phyloP scores from a whole-genome alignment of 1,284 basidiomycete species.

The Athelia sp. region DNA sequence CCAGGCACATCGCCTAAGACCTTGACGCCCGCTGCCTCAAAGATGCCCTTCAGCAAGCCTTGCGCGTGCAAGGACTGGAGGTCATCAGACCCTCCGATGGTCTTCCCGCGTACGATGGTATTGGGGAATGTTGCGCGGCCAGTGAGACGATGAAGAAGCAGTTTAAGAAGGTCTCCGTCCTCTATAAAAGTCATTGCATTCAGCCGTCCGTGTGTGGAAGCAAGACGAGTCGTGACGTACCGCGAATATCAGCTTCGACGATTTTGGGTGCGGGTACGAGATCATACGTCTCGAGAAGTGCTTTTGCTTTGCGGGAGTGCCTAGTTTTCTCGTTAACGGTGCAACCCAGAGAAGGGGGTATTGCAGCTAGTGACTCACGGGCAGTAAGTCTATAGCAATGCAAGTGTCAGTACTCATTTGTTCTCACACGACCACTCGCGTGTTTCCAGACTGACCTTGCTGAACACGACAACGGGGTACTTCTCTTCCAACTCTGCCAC shows the following conservation, averaged over 20 bases:
- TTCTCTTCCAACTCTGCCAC: conserved; percentile 38
- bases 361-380: conserved; percentile 40
- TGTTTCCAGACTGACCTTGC: conserved; percentile 50
- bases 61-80: conserved; percentile 45
- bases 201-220: conserved; percentile 2
- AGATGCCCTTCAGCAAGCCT: conserved; percentile 35
- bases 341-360: neutral
- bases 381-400: conserved; percentile 55
- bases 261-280: conserved; percentile 66
- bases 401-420: neutral
- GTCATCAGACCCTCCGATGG: conserved; percentile 72
- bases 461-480: conserved; percentile 72
- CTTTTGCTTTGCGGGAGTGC: conserved; percentile 67
- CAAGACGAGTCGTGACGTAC: conserved; percentile 30
- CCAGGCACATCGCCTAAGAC: conserved; percentile 14
- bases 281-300: conserved; percentile 58
- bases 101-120: conserved; percentile 57
- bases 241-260: conserved; percentile 71
- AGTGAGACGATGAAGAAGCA: conserved; percentile 63
- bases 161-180: conserved; percentile 62
- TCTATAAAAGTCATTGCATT: conserved; percentile 26
- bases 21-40: conserved; percentile 40
- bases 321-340: too few relatives aligned
- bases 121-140: conserved; percentile 71
- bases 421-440: neutral